These are phyloP conservation scores for Sporothrix pseudoabietina DNA, from an alignment of 2,329 filamentous ascomycete genomes.

Conservation along the genomic window DNA sequence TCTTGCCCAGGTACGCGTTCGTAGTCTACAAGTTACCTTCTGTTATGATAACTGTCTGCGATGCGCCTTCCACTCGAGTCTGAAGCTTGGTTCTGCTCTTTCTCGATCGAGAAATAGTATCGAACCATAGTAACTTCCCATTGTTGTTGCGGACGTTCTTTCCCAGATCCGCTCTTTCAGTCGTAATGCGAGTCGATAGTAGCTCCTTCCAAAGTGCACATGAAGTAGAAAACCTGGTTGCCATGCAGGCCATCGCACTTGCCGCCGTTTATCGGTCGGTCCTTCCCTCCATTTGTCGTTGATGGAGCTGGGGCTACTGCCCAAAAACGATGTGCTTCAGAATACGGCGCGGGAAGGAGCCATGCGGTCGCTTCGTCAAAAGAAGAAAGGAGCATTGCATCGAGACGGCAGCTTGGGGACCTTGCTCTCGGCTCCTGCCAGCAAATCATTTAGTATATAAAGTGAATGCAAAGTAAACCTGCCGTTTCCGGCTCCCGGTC, in stretches of 20 bases:
- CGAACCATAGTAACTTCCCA: not conserved
- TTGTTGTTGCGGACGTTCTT: not conserved
- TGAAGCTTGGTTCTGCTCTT: not conserved
- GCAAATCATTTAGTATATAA: conserved; percentile 13
- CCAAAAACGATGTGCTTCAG: not conserved
- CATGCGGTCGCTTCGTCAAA: not conserved
- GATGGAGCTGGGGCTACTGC: conserved; percentile 5
- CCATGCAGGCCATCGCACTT: not conserved
- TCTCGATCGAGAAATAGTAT: not conserved
- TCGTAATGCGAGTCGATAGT: no score
- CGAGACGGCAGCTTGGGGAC: no score
- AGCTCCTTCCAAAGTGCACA: not conserved
- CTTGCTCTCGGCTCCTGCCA: conserved; percentile 10
- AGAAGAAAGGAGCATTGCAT: not conserved
- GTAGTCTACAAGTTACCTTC: not conserved
- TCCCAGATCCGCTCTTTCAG: not conserved
- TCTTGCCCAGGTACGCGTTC: not conserved
- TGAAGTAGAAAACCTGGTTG: not conserved
- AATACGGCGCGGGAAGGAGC: not conserved
- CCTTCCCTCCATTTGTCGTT: not conserved
- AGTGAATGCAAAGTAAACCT: not conserved
- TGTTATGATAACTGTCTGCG: not conserved
- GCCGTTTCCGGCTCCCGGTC: not conserved
- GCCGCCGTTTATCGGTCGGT: not conserved
- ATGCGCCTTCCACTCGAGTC: not conserved